Evolutionary conservation across 371 early-diverging fungal species (phyloP).

Genomic region (Encephalitozoon hellem): DNA sequence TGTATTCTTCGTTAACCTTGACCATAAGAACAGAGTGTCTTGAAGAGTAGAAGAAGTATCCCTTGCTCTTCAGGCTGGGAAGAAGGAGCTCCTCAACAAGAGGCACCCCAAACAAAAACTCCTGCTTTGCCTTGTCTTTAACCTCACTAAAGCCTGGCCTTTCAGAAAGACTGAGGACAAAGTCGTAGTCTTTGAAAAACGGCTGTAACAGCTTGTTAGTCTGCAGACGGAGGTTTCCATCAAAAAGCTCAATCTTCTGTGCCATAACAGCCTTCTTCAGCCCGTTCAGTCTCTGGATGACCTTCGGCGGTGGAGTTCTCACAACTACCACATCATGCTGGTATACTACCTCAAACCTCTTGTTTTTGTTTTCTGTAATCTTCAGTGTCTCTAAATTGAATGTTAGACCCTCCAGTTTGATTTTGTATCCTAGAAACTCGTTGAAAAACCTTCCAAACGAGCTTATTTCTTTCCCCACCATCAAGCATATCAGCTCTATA

Average conservation of each 20-base stretch:
- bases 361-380: not conserved
- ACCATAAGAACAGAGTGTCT: conserved; percentile 27
- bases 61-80: not conserved
- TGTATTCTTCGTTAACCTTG: conserved; percentile 14
- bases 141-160: conserved; percentile 21
- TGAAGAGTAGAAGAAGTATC: conserved; percentile 22
- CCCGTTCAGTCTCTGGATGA: not conserved
- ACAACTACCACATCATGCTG: not conserved
- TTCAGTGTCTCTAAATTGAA: conserved; percentile 13
- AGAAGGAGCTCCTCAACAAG: not conserved
- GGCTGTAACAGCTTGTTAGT: conserved; percentile 6
- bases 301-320: not conserved
- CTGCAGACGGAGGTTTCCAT: not conserved
- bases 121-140: not conserved
- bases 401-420: not conserved
- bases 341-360: not conserved
- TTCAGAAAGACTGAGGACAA: conserved; percentile 29
- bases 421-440: conserved; percentile 2
- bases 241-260: not conserved
- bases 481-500: conserved; percentile 28
- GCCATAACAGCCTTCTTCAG: not conserved
- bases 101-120: conserved; percentile 9
- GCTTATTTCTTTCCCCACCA: not conserved
- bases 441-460: conserved; percentile 24
- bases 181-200: conserved; percentile 22